Percentiles rank a stretch among this genome's conserved stretches.
Evolutionary conservation across 805 yeast species (phyloP).

Genomic region (Starmerella stellata): DNA sequence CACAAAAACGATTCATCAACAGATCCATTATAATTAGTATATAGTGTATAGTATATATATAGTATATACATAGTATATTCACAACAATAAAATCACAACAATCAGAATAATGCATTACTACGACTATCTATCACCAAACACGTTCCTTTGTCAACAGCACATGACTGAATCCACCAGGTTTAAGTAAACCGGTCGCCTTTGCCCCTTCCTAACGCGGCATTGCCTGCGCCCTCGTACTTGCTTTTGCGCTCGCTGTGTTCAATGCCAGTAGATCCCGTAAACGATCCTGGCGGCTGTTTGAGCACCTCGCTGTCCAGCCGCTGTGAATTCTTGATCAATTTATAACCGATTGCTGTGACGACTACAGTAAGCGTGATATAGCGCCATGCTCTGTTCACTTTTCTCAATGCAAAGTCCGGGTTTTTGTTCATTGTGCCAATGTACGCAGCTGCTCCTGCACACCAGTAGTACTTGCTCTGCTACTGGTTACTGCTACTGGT

Average conservation of each 20-base stretch:
- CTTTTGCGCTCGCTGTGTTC: conserved; percentile 20
- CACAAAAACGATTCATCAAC: too few species aligned
- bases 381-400: conserved; percentile 22
- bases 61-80: too few species aligned
- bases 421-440: too few species aligned
- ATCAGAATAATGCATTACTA: too few species aligned
- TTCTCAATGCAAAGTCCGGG: conserved; percentile 14
- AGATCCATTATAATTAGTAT: too few species aligned
- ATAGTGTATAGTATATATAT: too few species aligned
- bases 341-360: conserved; percentile 16
- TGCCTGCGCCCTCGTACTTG: conserved; percentile 25
- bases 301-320: conserved; percentile 13
- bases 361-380: conserved; percentile 18
- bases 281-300: conserved; percentile 21
- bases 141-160: too few species aligned
- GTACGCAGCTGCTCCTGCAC: too few species aligned
- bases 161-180: neutral
- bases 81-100: too few species aligned
- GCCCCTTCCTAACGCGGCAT: conserved; percentile 20
- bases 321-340: conserved; percentile 14
- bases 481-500: too few species aligned
- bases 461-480: too few species aligned
- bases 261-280: conserved; percentile 19
- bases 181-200: conserved; percentile 15
- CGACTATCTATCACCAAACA: too few species aligned